Conservation (phyloP, 2,329 filamentous ascomycete genomes). For the Cryphonectria carpinicola region DNA sequence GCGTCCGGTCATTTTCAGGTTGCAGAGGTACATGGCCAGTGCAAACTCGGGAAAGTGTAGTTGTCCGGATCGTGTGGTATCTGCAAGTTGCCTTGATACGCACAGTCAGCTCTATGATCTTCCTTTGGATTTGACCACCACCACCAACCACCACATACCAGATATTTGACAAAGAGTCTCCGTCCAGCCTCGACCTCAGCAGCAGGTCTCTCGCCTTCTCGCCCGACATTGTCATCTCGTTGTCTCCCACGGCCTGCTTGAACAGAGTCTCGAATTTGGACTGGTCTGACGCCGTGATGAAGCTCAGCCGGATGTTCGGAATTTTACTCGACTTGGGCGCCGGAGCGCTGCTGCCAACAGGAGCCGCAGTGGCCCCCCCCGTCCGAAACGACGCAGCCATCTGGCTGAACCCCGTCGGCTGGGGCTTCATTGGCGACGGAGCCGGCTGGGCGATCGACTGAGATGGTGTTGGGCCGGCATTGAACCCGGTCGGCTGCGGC, state of each 20-base stretch:
- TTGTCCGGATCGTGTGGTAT: constrained; percentile 95
- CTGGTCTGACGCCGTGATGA: constrained; percentile 94
- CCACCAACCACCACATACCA: constrained; percentile 61
- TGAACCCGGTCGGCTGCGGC: constrained; percentile 49
- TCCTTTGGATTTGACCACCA: too few relatives aligned
- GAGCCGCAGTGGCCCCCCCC: constrained; percentile 45
- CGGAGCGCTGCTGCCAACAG: constrained; percentile 50
- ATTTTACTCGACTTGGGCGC: constrained; percentile 71
- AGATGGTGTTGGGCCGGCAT: constrained; percentile 53
- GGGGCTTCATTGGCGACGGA: constrained; percentile 66
- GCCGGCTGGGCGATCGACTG: constrained; percentile 54
- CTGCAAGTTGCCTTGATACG: constrained; percentile 76
- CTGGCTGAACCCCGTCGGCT: constrained; percentile 67
- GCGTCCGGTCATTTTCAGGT: constrained; percentile 87
- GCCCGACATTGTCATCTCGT: constrained; percentile 83
- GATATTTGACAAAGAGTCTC: constrained; percentile 87
- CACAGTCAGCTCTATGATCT: constrained; percentile 9
- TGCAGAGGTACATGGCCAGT: constrained; percentile 97
- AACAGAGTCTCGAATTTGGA: constrained; percentile 97
- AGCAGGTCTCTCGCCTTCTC: constrained; percentile 92
- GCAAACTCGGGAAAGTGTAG: constrained; percentile 98
- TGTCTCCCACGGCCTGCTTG: constrained; percentile 88
- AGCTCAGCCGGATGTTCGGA: constrained; percentile 90
- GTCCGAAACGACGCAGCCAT: constrained; percentile 71
- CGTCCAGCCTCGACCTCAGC: constrained; percentile 83